A percentile compares a stretch with the other conserved stretches of the same genome.
phyloP scores from a whole-genome alignment of 2,329 filamentous ascomycete genomes.

The Intubia oerlemansii region DNA sequence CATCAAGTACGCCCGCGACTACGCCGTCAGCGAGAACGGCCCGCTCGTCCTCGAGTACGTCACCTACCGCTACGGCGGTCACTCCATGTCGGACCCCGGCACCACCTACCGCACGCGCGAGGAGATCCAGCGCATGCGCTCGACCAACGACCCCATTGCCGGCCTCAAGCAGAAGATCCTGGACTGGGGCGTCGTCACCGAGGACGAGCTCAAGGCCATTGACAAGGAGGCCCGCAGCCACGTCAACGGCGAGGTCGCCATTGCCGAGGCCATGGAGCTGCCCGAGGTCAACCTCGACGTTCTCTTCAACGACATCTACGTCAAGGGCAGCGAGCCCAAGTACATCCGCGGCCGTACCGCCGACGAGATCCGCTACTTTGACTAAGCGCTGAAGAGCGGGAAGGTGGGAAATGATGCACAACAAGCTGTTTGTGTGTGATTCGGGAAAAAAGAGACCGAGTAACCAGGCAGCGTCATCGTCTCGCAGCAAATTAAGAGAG shows the following conservation, averaged over 20 bases:
- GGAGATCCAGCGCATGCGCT: conserved; percentile 99
- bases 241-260: conserved; percentile 77
- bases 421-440: not conserved
- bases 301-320: conserved; percentile 93
- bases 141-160: conserved; percentile 93
- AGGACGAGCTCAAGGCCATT: conserved; percentile 89
- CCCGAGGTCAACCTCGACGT: conserved; percentile 66
- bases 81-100: conserved; percentile 99
- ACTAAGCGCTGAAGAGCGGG: conserved; percentile 9
- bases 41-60: conserved; percentile 96
- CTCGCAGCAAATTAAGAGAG: too few species aligned
- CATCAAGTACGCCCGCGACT: conserved; percentile 83
- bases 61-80: conserved; percentile 96
- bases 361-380: conserved; percentile 92
- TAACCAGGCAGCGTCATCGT: too few species aligned
- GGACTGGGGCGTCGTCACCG: conserved; percentile 77
- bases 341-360: conserved; percentile 73
- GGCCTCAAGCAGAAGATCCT: conserved; percentile 96
- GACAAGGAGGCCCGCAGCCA: conserved; percentile 80
- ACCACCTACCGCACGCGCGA: conserved; percentile 98
- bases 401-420: not conserved
- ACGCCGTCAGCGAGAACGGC: conserved; percentile 62
- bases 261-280: conserved; percentile 67
- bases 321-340: conserved; percentile 64
- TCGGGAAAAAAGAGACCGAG: not conserved